These are phyloP conservation scores for Ophiostoma angusticollis DNA, from an alignment of 2,329 filamentous ascomycete species.

Conservation along the genomic window DNA sequence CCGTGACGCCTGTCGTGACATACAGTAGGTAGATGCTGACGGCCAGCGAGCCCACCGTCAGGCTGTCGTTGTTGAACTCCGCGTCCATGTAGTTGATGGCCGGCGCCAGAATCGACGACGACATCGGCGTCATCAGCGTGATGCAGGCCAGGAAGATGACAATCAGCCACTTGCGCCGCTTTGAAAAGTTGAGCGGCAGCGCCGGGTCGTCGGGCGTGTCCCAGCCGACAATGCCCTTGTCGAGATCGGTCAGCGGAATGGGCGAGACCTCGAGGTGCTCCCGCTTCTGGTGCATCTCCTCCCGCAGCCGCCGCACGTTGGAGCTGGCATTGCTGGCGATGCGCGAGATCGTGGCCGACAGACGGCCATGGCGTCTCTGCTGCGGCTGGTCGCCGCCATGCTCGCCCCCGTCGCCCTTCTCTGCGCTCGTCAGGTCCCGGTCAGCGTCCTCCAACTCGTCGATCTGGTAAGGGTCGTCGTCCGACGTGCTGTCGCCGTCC, in stretches of 20 bases:
- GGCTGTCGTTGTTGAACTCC: constrained; percentile 31
- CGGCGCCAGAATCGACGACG: constrained; percentile 47
- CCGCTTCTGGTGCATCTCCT: background rate
- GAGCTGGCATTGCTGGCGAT: constrained; percentile 12
- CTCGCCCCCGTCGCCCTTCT: background rate
- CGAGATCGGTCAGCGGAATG: constrained; percentile 38
- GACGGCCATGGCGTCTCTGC: background rate
- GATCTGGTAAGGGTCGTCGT: constrained; percentile 1
- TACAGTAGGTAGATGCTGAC: constrained; percentile 47
- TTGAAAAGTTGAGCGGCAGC: constrained; percentile 46
- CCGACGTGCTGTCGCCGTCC: no score
- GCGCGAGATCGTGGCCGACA: constrained; percentile 9
- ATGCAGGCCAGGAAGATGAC: constrained; percentile 44
- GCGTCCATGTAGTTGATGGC: constrained; percentile 30
- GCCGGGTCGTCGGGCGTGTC: constrained; percentile 43
- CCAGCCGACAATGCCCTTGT: constrained; percentile 45
- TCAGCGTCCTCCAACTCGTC: background rate
- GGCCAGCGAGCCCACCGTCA: constrained; percentile 36
- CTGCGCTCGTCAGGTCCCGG: background rate
- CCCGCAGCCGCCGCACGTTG: background rate
- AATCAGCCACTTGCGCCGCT: constrained; percentile 43
- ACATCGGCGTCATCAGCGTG: constrained; percentile 53
- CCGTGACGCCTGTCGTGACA: no score
- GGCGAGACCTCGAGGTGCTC: background rate
- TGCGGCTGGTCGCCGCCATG: background rate